Percentiles rank a stretch among this genome's conserved stretches.
phyloP scores from a whole-genome alignment of 371 early-diverging fungal genomes.

The Coemansia sp. region DNA sequence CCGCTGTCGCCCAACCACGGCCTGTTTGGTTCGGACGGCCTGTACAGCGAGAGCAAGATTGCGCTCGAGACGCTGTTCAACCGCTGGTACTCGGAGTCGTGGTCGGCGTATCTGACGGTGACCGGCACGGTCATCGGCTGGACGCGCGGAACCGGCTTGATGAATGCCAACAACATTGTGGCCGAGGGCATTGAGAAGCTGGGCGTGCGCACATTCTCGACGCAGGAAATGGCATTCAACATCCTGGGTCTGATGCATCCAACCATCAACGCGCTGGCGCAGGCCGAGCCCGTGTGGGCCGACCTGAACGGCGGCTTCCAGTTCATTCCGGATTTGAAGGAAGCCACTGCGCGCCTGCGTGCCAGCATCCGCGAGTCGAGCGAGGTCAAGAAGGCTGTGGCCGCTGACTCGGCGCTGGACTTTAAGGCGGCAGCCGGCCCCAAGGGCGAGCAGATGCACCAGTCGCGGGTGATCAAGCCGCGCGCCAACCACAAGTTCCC shows the following conservation, averaged over 20 bases:
- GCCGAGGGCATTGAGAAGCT: slow-evolving; percentile 63
- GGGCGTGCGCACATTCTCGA: slow-evolving; percentile 79
- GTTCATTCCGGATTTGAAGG: slow-evolving; percentile 45
- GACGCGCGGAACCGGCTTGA: slow-evolving; percentile 95
- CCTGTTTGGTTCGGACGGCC: slow-evolving; percentile 90
- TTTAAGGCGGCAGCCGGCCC: slow-evolving; percentile 72
- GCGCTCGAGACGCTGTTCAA: slow-evolving; percentile 91
- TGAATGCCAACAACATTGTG: slow-evolving; percentile 89
- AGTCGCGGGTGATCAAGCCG: slow-evolving; percentile 66
- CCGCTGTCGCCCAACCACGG: slow-evolving; percentile 97
- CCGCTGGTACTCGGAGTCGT: slow-evolving; percentile 92
- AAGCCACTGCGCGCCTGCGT: slow-evolving; percentile 73
- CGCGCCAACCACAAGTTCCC: slow-evolving; percentile 77
- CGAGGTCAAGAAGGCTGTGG: slow-evolving; percentile 85
- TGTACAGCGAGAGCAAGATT: slow-evolving; percentile 95
- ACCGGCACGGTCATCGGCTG: slow-evolving; percentile 95
- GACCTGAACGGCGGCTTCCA: slow-evolving; percentile 5
- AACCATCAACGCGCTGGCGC: slow-evolving; percentile 24
- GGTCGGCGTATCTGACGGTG: slow-evolving; percentile 89
- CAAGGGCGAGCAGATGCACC: slow-evolving; percentile 71
- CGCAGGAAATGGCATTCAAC: slow-evolving; percentile 95
- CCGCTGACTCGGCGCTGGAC: slow-evolving; percentile 78
- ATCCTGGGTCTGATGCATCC: slow-evolving; percentile 89
- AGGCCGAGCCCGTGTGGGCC: slow-evolving; percentile 5
- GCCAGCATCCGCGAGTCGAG: slow-evolving; percentile 55